Conservation (phyloP, 116 monocot genomes). For the Phalaenopsis hybrid region DNA sequence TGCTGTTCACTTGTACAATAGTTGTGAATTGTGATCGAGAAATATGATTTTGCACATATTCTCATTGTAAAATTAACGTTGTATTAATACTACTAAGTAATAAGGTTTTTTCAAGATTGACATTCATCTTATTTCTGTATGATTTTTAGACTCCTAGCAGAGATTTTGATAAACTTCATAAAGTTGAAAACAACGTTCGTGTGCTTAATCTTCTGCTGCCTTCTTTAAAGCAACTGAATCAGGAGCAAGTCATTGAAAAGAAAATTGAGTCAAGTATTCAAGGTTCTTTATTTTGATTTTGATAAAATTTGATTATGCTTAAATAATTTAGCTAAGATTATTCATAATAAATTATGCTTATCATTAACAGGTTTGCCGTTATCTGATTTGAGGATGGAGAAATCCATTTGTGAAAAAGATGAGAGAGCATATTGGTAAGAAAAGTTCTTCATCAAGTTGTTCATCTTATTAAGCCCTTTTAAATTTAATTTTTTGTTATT, state of each 20-base stretch:
- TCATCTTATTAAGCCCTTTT: background rate
- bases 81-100: too few species aligned
- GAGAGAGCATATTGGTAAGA: slow-evolving; percentile 20
- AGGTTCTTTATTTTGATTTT: slow-evolving; percentile 11
- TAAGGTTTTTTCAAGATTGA: background rate
- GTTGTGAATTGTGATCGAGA: too few species aligned
- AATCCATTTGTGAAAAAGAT: slow-evolving; percentile 15
- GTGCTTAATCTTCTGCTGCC: slow-evolving; percentile 16
- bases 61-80: too few species aligned
- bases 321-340: background rate
- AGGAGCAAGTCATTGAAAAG: slow-evolving; percentile 17
- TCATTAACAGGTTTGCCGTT: slow-evolving; percentile 7
- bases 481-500: background rate
- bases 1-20: background rate
- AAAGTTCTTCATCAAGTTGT: background rate
- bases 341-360: background rate
- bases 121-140: background rate
- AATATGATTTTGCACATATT: too few species aligned
- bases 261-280: slow-evolving; percentile 18
- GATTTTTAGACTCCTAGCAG: background rate
- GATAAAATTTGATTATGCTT: background rate
- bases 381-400: slow-evolving; percentile 12
- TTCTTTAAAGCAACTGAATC: slow-evolving; percentile 21
- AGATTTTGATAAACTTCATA: background rate
- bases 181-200: slow-evolving; percentile 10